phyloP scores from a whole-genome alignment of 108 stramenopile species.

The Cyclotella kingstonii region DNA sequence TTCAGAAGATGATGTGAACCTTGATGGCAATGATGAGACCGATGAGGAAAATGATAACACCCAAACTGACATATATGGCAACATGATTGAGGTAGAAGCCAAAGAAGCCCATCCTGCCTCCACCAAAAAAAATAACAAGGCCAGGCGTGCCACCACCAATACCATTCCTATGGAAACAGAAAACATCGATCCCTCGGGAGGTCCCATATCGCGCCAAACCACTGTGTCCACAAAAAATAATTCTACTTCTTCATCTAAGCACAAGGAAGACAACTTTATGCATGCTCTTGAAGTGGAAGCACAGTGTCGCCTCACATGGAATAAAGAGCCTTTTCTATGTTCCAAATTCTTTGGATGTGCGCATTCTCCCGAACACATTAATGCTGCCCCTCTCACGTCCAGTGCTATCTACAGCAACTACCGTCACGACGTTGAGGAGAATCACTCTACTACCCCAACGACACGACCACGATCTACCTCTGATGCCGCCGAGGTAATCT shows the following conservation, averaged over 20 bases:
- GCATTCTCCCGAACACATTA: constrained; percentile 22
- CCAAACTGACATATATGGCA: constrained; percentile 39
- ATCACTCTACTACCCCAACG: background rate
- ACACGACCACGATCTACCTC: constrained; percentile 38
- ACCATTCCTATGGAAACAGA: constrained; percentile 13
- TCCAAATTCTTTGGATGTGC: constrained; percentile 72
- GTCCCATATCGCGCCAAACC: constrained; percentile 39
- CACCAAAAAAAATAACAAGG: constrained; percentile 34
- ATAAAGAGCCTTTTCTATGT: constrained; percentile 59
- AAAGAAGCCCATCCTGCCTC: constrained; percentile 11
- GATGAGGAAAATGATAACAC: constrained; percentile 39
- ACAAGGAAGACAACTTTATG: constrained; percentile 91
- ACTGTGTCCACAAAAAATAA: constrained; percentile 27
- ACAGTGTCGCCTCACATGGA: constrained; percentile 89
- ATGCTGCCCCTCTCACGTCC: no score
- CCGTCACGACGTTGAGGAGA: background rate
- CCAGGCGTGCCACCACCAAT: background rate
- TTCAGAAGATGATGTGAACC: constrained; percentile 27
- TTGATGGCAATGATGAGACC: constrained; percentile 15
- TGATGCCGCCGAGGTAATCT: constrained; percentile 32
- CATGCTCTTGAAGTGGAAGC: constrained; percentile 91
- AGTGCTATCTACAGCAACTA: background rate
- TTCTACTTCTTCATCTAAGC: constrained; percentile 6
- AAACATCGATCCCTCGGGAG: constrained; percentile 28
- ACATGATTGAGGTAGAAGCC: constrained; percentile 46